A percentile compares a stretch with the other conserved stretches of the same genome.
Conservation (phyloP, 306 rosid species). For the Calophaca sinica region DNA sequence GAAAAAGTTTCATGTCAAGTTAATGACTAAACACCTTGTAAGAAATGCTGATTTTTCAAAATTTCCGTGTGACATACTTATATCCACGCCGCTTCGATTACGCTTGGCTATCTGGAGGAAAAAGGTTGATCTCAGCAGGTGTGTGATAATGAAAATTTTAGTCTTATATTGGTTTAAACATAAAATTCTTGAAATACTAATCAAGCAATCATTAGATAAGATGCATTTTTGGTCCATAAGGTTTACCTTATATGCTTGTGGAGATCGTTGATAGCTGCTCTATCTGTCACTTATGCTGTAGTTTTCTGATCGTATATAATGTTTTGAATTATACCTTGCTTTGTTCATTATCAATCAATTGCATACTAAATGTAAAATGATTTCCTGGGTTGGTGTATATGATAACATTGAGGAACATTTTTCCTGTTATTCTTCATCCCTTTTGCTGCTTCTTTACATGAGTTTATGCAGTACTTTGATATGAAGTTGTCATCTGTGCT, state of each 20-base stretch:
- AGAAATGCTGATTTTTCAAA: slow-evolving; percentile 77
- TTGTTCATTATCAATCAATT: not conserved
- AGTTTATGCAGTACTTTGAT: not conserved
- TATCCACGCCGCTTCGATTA: slow-evolving; percentile 88
- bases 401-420: not conserved
- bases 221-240: not conserved
- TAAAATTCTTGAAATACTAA: slow-evolving; percentile 24
- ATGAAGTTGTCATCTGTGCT: not conserved
- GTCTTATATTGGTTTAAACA: slow-evolving; percentile 21
- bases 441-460: slow-evolving; percentile 1
- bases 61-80: slow-evolving; percentile 76
- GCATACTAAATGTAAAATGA: slow-evolving; percentile 9
- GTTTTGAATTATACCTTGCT: not conserved
- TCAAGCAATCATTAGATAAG: slow-evolving; percentile 5
- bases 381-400: not conserved
- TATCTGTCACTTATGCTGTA: slow-evolving; percentile 1
- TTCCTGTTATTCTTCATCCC: not conserved
- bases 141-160: slow-evolving; percentile 41
- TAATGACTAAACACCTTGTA: slow-evolving; percentile 70
- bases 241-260: not conserved
- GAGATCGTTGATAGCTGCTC: slow-evolving; percentile 8
- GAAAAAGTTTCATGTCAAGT: slow-evolving; percentile 64
- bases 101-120: slow-evolving; percentile 66
- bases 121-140: slow-evolving; percentile 83
- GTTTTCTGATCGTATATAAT: not conserved